These are phyloP conservation scores for Pezicula carpinea DNA, from an alignment of 2,329 filamentous ascomycete species.

Conservation along the genomic window DNA sequence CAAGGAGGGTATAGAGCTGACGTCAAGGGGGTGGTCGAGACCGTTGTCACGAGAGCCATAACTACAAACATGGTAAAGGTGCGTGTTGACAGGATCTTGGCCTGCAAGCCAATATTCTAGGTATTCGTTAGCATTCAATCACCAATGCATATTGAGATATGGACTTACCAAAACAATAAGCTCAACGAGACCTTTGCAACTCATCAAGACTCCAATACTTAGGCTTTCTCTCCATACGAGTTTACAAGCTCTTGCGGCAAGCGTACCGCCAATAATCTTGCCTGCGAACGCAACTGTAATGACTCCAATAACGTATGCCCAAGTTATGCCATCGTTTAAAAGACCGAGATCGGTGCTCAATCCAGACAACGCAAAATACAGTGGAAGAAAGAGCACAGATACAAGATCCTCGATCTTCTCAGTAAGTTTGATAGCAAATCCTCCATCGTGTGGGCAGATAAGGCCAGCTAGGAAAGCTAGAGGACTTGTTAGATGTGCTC, in stretches of 20 bases:
- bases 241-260: slow-evolving; percentile 71
- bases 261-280: slow-evolving; percentile 77
- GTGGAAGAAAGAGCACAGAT: slow-evolving; percentile 74
- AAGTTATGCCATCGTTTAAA: slow-evolving; percentile 74
- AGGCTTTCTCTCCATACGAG: slow-evolving; percentile 88
- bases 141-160: background rate
- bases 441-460: slow-evolving; percentile 84
- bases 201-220: slow-evolving; percentile 87
- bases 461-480: slow-evolving; percentile 78
- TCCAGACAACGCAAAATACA: slow-evolving; percentile 92
- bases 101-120: slow-evolving; percentile 76
- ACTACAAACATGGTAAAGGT: slow-evolving; percentile 95
- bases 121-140: slow-evolving; percentile 8
- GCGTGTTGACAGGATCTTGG: slow-evolving; percentile 70
- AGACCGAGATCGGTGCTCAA: slow-evolving; percentile 84
- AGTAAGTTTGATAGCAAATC: slow-evolving; percentile 85
- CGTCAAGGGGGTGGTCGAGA: slow-evolving; percentile 75
- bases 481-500: slow-evolving; percentile 1
- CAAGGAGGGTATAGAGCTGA: slow-evolving; percentile 69
- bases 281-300: slow-evolving; percentile 76
- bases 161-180: slow-evolving; percentile 79
- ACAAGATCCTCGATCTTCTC: slow-evolving; percentile 95
- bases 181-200: slow-evolving; percentile 92
- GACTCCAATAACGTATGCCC: slow-evolving; percentile 85
- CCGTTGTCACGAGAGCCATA: slow-evolving; percentile 86